Evolutionary conservation across 2,329 filamentous ascomycete genomes (phyloP).

Genomic region (Scytalidium lignicola): DNA sequence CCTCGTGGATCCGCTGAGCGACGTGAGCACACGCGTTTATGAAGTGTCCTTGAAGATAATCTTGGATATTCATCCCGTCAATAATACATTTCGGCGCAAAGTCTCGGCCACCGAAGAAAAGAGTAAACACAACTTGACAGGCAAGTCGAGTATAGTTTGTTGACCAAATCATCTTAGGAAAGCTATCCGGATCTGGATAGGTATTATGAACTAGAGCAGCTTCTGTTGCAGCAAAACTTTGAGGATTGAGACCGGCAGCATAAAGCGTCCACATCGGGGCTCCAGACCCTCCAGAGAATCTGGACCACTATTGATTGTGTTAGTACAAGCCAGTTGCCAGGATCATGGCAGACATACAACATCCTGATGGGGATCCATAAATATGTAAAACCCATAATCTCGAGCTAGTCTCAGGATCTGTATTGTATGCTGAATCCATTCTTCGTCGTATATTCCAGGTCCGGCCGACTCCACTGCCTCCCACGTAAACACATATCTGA

Average conservation of each 20-base stretch:
- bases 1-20: constrained; percentile 79
- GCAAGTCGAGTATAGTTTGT: constrained; percentile 91
- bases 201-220: constrained; percentile 94
- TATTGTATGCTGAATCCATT: constrained; percentile 89
- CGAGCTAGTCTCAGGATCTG: constrained; percentile 78
- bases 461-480: constrained; percentile 94
- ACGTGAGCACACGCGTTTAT: constrained; percentile 75
- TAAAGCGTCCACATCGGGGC: constrained; percentile 98
- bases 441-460: constrained; percentile 88
- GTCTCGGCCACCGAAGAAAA: constrained; percentile 86
- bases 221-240: constrained; percentile 78
- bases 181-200: constrained; percentile 76
- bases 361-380: constrained; percentile 99
- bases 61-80: constrained; percentile 91
- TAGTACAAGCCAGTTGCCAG: constrained; percentile 21
- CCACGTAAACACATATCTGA: constrained; percentile 97
- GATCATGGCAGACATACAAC: constrained; percentile 57
- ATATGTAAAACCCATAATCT: constrained; percentile 88
- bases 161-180: constrained; percentile 99
- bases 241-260: constrained; percentile 84
- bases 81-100: constrained; percentile 97
- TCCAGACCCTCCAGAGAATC: constrained; percentile 89
- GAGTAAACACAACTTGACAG: constrained; percentile 84
- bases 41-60: constrained; percentile 87
- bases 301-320: constrained; percentile 61